A percentile compares a stretch with the other conserved stretches of the same genome.
Evolutionary conservation across 2,329 filamentous ascomycete genomes (phyloP).

Genomic region (Fusarium sp.): DNA sequence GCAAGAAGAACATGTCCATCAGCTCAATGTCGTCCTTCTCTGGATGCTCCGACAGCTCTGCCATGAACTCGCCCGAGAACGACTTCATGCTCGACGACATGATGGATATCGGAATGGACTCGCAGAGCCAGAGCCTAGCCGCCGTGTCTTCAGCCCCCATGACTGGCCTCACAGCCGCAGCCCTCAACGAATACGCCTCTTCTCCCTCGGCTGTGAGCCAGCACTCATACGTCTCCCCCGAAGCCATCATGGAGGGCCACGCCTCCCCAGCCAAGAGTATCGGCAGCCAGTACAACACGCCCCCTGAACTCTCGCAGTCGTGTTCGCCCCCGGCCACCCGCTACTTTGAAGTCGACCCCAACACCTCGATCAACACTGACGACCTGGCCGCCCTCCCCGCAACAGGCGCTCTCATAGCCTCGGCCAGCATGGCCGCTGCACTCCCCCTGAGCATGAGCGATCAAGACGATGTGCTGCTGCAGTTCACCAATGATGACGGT

Average conservation of each 20-base stretch:
- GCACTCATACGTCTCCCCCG: conserved; percentile 59
- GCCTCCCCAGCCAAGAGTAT: conserved; percentile 62
- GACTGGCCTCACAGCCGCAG: conserved; percentile 47
- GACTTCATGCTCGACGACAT: conserved; percentile 61
- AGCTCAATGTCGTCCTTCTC: conserved; percentile 64
- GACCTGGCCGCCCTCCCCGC: conserved; percentile 46
- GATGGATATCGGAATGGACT: conserved; percentile 53
- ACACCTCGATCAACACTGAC: conserved; percentile 46
- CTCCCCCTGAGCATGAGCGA: conserved; percentile 49
- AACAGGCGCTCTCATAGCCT: conserved; percentile 47
- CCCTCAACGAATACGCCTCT: conserved; percentile 46
- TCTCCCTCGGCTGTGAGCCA: conserved; percentile 54
- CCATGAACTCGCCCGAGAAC: conserved; percentile 61
- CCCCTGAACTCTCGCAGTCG: conserved; percentile 68
- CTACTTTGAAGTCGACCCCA: conserved; percentile 59
- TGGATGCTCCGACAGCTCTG: conserved; percentile 65
- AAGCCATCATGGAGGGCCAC: conserved; percentile 54
- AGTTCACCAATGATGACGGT: conserved; percentile 55
- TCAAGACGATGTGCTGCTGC: conserved; percentile 57
- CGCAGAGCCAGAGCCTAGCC: conserved; percentile 43
- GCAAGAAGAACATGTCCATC: conserved; percentile 63
- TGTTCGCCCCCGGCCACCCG: conserved; percentile 63
- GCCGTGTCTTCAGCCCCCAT: conserved; percentile 59
- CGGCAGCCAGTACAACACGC: conserved; percentile 63
- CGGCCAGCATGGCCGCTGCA: conserved; percentile 48